Conservation (phyloP, 208 protist genomes). For the Naegleria fowleri region DNA sequence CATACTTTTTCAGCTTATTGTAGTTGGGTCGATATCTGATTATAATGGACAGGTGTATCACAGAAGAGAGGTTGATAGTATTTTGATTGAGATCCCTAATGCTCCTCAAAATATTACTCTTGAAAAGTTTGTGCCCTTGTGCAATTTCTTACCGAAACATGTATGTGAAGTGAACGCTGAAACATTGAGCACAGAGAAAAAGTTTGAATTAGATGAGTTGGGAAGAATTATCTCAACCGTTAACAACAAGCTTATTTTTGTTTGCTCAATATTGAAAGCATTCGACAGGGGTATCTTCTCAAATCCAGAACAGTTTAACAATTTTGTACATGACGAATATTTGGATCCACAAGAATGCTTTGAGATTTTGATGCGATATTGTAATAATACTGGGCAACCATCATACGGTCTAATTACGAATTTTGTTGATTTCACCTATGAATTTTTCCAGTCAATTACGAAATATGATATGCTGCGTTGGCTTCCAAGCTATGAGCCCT, state of each 20-base stretch:
- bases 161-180: background rate
- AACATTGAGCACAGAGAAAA: background rate
- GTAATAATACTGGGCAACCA: background rate
- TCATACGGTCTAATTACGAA: background rate
- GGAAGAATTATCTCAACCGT: background rate
- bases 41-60: background rate
- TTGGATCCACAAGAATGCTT: background rate
- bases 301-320: background rate
- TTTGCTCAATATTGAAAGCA: background rate
- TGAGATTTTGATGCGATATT: background rate
- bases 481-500: background rate
- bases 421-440: slow-evolving; percentile 13
- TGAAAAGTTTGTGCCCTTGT: background rate
- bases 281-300: slow-evolving; percentile 9
- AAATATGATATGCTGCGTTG: background rate
- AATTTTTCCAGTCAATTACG: background rate
- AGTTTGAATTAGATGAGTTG: background rate
- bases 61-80: background rate
- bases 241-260: slow-evolving; percentile 14
- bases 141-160: background rate
- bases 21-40: slow-evolving; percentile 32
- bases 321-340: background rate
- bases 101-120: background rate
- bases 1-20: slow-evolving; percentile 34
- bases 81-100: slow-evolving; percentile 27